Evolutionary conservation across 1,284 basidiomycete species (phyloP), one percentile per base, ranked within the genome.

Genomic region (Naganishia albida): DNA sequence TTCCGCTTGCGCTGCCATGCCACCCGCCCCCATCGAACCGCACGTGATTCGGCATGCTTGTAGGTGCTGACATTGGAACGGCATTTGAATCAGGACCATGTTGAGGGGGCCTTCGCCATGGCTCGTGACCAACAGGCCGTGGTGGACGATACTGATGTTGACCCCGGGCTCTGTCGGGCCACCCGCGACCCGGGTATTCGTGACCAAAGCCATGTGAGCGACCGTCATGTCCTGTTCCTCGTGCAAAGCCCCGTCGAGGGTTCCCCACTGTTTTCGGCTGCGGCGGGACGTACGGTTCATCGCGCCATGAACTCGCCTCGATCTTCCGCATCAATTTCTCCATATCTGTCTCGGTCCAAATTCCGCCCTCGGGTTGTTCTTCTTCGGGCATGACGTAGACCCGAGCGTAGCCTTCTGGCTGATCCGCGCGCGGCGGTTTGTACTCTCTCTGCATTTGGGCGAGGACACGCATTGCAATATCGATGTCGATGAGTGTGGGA

Each of bases 401-500:
- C 42, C 70, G 44, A 48, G 74, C 70, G 46, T 77, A 76, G 0
- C 77, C 77, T 65, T 78, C 77, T 13, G 68, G 62, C 8, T 65
- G 51, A 18, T 65, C 46, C 0, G 64, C 60, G 0, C 38, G 59
- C 0, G 78, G 78, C 12, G 73, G 73, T 20, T 56, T 52, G 43
- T 70, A 75, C 2, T 65, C 57, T 12, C 64, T 54, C 18, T 57
- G 43, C 77, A 79, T 78, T 54, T 74, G 71, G 0, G 55, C 60
- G 3, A 80, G 67, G 2, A 79, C 77, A 7, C 69, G 56, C 18
- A 76, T 62, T 2, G 74, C 78, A 10, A 71, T 72, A 26, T 71
- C 71, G 2, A 70, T 49, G 55, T 74, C 74, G 8, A 70, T 68
- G 16, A 80, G 72, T 7, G 76, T 80, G 1, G 78, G 78, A 60